phyloP scores from a whole-genome alignment of 2,329 filamentous ascomycete species.

The Penicillium frequentans region DNA sequence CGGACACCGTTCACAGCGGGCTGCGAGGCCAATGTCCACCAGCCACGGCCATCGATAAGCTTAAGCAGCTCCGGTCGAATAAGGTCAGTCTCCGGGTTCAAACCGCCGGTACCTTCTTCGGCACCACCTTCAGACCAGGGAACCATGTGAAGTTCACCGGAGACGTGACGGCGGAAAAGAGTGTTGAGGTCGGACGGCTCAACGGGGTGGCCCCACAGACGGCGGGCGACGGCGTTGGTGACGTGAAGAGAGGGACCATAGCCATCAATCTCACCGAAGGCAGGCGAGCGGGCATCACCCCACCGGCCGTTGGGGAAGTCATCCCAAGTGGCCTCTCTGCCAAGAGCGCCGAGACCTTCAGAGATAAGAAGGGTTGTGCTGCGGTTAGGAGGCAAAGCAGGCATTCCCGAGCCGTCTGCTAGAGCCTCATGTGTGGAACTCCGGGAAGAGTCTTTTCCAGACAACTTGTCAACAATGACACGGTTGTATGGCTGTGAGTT shows the following conservation, averaged over 20 bases:
- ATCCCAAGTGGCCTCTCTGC: conserved; percentile 96
- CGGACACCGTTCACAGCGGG: conserved; percentile 85
- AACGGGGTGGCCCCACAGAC: conserved; percentile 80
- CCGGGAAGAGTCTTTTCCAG: conserved; percentile 34
- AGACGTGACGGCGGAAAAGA: conserved; percentile 79
- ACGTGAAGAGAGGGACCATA: conserved; percentile 96
- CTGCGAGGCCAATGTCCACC: conserved; percentile 96
- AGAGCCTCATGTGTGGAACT: conserved; percentile 62
- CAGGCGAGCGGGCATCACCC: conserved; percentile 88
- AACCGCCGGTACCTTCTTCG: conserved; percentile 50
- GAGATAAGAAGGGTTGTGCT: conserved; percentile 89
- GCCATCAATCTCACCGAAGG: conserved; percentile 96
- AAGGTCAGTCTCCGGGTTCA: conserved; percentile 71
- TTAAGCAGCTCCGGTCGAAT: conserved; percentile 74
- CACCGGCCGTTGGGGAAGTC: conserved; percentile 96
- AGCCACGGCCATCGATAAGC: conserved; percentile 75
- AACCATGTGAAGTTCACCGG: conserved; percentile 75
- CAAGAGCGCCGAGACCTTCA: conserved; percentile 85
- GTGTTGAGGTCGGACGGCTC: conserved; percentile 69
- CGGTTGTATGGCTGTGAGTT: conserved; percentile 85
- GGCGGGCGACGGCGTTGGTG: conserved; percentile 76
- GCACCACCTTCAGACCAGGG: conserved; percentile 85
- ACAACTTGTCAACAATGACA: conserved; percentile 70
- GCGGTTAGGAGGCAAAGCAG: conserved; percentile 67
- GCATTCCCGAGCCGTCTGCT: conserved; percentile 75